Conservation (phyloP, 1,284 basidiomycete species). For the Filobasidium uniguttulatum region DNA sequence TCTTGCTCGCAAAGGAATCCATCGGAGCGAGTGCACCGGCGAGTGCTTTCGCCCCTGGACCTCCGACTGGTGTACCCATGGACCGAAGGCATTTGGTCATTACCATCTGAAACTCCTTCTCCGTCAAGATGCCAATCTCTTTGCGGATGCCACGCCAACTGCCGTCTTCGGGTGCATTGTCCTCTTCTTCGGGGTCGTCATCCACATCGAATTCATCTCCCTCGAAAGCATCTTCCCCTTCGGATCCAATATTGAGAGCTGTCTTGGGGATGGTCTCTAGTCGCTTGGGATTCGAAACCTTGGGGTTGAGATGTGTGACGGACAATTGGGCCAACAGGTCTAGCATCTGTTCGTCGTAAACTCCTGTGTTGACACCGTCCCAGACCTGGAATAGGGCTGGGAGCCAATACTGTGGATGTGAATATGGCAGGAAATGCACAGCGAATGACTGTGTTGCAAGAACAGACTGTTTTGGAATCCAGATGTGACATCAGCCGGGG, state of each 20-base stretch:
- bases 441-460: slow-evolving; percentile 68
- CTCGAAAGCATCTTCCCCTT: not conserved
- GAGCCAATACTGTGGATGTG: slow-evolving; percentile 64
- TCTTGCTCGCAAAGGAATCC: slow-evolving; percentile 49
- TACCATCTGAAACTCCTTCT: slow-evolving; percentile 70
- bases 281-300: slow-evolving; percentile 15
- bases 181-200: slow-evolving; percentile 48
- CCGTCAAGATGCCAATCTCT: slow-evolving; percentile 75
- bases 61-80: slow-evolving; percentile 42
- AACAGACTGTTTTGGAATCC: slow-evolving; percentile 43
- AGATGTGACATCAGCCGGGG: slow-evolving; percentile 5
- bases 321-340: slow-evolving; percentile 33
- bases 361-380: slow-evolving; percentile 70
- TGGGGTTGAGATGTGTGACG: slow-evolving; percentile 15
- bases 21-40: slow-evolving; percentile 50
- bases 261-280: slow-evolving; percentile 9
- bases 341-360: slow-evolving; percentile 70
- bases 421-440: slow-evolving; percentile 61
- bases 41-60: slow-evolving; percentile 27
- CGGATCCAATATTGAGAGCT: slow-evolving; percentile 21
- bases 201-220: slow-evolving; percentile 39
- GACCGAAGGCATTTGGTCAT: slow-evolving; percentile 75
- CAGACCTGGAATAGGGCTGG: slow-evolving; percentile 66
- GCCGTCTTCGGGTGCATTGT: slow-evolving; percentile 39
- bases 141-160: slow-evolving; percentile 58